phyloP scores from a whole-genome alignment of 306 rosid genomes.

The Biancaea sappan region DNA sequence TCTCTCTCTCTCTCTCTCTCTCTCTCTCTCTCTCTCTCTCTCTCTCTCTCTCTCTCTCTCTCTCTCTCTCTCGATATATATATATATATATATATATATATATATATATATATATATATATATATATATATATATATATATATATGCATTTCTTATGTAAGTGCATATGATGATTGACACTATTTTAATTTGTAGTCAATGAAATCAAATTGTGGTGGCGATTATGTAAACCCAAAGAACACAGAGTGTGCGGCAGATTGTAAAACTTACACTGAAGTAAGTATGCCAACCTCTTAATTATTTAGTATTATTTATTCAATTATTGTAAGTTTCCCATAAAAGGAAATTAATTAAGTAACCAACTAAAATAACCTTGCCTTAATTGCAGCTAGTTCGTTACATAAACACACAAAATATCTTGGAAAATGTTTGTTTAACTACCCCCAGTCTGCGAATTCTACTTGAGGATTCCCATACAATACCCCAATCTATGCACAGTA shows the following conservation, averaged over 20 bases:
- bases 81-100: too few species aligned
- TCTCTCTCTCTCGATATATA: too few species aligned
- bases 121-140: background rate
- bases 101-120: too few species aligned
- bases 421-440: constrained; percentile 42
- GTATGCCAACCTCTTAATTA: background rate
- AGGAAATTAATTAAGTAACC: background rate
- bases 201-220: constrained; percentile 37
- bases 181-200: constrained; percentile 34
- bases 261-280: constrained; percentile 33
- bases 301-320: background rate
- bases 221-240: constrained; percentile 33
- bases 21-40: too few species aligned
- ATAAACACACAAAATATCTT: constrained; percentile 30
- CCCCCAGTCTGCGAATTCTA: constrained; percentile 14
- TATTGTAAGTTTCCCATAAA: background rate
- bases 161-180: background rate
- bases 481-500: constrained; percentile 11
- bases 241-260: constrained; percentile 43
- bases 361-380: too few species aligned
- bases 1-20: too few species aligned
- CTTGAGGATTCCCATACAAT: too few species aligned
- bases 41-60: too few species aligned
- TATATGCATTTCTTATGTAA: background rate
- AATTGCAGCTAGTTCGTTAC: constrained; percentile 40